Percentiles rank a stretch among this genome's conserved stretches.
These are phyloP conservation scores for Taphrina flavorubra DNA, from an alignment of 1,139 yeast genomes.

Conservation along the genomic window DNA sequence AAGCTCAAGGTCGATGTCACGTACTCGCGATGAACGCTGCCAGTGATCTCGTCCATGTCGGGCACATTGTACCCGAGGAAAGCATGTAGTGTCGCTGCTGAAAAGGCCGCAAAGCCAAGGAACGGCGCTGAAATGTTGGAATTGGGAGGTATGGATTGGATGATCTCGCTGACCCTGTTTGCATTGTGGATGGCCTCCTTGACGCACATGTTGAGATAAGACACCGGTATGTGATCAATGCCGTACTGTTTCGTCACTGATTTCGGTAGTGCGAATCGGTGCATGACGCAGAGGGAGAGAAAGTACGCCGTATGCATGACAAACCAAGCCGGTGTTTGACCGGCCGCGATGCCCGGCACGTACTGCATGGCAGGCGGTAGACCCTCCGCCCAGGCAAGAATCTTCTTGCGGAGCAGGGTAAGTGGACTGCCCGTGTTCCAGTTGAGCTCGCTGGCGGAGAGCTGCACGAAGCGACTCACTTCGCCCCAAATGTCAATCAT, in stretches of 20 bases:
- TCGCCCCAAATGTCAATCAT: slow-evolving; percentile 40
- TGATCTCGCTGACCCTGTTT: slow-evolving; percentile 19
- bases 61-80: slow-evolving; percentile 20
- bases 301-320: slow-evolving; percentile 48
- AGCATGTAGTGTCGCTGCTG: slow-evolving; percentile 30
- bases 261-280: slow-evolving; percentile 43
- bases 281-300: slow-evolving; percentile 46
- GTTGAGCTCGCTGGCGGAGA: slow-evolving; percentile 11
- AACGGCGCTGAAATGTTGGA: slow-evolving; percentile 21
- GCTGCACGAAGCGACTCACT: slow-evolving; percentile 41
- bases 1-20: slow-evolving; percentile 16
- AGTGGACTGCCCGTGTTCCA: slow-evolving; percentile 19
- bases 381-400: slow-evolving; percentile 22
- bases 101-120: slow-evolving; percentile 29
- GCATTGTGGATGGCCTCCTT: slow-evolving; percentile 25
- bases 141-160: slow-evolving; percentile 1
- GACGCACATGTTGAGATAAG: slow-evolving; percentile 21
- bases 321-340: slow-evolving; percentile 46
- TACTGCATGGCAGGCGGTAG: slow-evolving; percentile 46
- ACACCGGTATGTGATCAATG: slow-evolving; percentile 22
- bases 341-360: slow-evolving; percentile 45
- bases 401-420: background rate
- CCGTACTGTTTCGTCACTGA: slow-evolving; percentile 11
- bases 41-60: background rate
- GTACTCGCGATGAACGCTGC: slow-evolving; percentile 3